Evolutionary conservation across 495 filamentous ascomycete genomes (phyloP).

Genomic region (Schizothecium vesticola): DNA sequence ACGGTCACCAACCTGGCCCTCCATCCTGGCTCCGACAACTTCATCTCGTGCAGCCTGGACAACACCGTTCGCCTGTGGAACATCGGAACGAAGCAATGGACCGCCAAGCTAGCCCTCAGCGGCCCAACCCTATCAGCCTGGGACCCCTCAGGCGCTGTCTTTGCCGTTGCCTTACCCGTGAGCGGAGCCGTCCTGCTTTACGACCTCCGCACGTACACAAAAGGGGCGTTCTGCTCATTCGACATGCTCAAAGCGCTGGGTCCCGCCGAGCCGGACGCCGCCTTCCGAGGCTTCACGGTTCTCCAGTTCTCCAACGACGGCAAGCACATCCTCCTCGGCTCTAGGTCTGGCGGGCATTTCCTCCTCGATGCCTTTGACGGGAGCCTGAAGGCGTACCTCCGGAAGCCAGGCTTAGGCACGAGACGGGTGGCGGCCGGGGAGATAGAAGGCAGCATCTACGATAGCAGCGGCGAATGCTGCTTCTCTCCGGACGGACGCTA

Average conservation of each 20-base stretch:
- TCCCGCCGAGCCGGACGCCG: slow-evolving; percentile 26
- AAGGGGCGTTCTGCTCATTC: slow-evolving; percentile 79
- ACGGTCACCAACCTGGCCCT: slow-evolving; percentile 75
- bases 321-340: slow-evolving; percentile 75
- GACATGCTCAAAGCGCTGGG: slow-evolving; percentile 54
- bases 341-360: slow-evolving; percentile 74
- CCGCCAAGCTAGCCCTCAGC: slow-evolving; percentile 69
- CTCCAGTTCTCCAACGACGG: slow-evolving; percentile 95
- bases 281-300: slow-evolving; percentile 67
- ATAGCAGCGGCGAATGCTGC: slow-evolving; percentile 71
- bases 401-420: slow-evolving; percentile 34
- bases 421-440: slow-evolving; percentile 47
- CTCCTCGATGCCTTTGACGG: slow-evolving; percentile 88
- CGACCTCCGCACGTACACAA: slow-evolving; percentile 88
- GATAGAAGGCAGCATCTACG: slow-evolving; percentile 26
- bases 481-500: slow-evolving; percentile 85
- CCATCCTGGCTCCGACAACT: slow-evolving; percentile 72
- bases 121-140: slow-evolving; percentile 78
- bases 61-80: slow-evolving; percentile 88
- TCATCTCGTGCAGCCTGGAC: slow-evolving; percentile 85
- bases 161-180: slow-evolving; percentile 80
- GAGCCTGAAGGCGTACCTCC: slow-evolving; percentile 59
- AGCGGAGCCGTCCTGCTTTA: slow-evolving; percentile 78
- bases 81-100: slow-evolving; percentile 62
- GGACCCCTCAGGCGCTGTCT: slow-evolving; percentile 82